Evolutionary conservation across 257 asterid species (phyloP), one percentile per base, ranked within the genome.

Genomic region (Scutellaria galericulata): DNA sequence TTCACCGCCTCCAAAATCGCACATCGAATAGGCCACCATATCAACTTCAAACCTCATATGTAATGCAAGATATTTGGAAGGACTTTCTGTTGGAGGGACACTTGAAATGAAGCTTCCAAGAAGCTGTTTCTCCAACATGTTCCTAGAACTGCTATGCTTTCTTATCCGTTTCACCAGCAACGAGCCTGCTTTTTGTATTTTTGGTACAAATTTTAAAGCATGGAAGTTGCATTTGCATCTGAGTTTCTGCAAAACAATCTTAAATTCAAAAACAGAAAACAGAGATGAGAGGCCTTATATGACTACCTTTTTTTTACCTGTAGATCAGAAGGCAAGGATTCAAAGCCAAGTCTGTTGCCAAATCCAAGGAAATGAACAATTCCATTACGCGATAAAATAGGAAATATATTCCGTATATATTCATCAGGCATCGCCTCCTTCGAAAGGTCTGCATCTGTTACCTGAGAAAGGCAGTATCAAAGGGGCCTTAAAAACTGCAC

Each of bases 191-290:
- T 82, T 74, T 80, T 90, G 98, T 73, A 95, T 92, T 74, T 74
- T 85, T 4, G 95, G 90, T n/a, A 65, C 88, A 53, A 88, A 95
- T 56, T 90, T 92, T 55, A 95, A 76, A 7, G 98, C 99, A 55
- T 92, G 96, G 80, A 95, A 95, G 85, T 95, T 95, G 41, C 99
- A 95, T 72, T 92, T 95, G 83, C 99, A 95, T 77, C 99, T 87
- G 59, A 95, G 85, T 75, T 66, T 88, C 98, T 92, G 91, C 84
- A 83, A 68, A 61, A 72, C 20, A 64, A 10, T 55, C 62, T 12
- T 47, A 7, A 8, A 0, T 46, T 54, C 44, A 55, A 11, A 0
- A 41, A 54, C 52, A 52, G 1, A 9, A 52, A 8, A 8, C 42
- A 1, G 15, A 63, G 39, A 63, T 4, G 10, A 10, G 8, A 14